Evolutionary conservation across 2,329 filamentous ascomycete genomes (phyloP), one percentile per base, ranked within the genome.

Genomic region (Ceratocystis albifundus): DNA sequence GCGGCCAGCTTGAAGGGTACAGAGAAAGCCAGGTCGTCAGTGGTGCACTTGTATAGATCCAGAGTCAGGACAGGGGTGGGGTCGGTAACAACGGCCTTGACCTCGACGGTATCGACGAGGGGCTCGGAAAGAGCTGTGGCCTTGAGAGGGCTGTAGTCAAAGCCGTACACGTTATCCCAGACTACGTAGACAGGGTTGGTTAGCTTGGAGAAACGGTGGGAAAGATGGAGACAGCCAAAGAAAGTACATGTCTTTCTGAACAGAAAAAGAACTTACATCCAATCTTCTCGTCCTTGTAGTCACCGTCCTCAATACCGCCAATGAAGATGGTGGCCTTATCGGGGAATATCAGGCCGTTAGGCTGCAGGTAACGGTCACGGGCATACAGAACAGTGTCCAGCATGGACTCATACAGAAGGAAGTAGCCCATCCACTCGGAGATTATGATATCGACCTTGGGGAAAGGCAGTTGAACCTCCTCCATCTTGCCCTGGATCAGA

Each of bases 401-500:
- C 94, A 99, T 99, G 84, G 85, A 89, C 85, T 99, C 94, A 79
- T 99, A 99, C 69, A 99, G 86, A 65, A 99, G 80, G 81, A 97
- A 97, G 80, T 99, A 99, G 44, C 94, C 94, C 94, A 99, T 99
- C 94, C 94, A 99, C 81, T 99, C 94, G 1, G 93, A 97, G 76
- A 99, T 96, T 79, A 99, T 99, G 75, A 99, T 99, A 75, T 99
- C 94, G 70, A 99, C 94, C 79, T 97, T 89, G 73, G 90, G 88
- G 78, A 88, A 96, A 22, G 94, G 94, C 69, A 99, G 82, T 74
- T 88, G 82, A 59, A 99, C 91, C 80, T 99, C 94, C 80, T 99
- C 94, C 94, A 99, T 99, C 84, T 99, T 99, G 76, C 94, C 94
- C 80, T 97, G 94, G 70, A 99, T 84, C 68, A 99, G 85, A 65